Percentiles rank a stretch among this genome's conserved stretches.
phyloP scores from a whole-genome alignment of 192 early-diverging fungal species.

The Piromyces sp. region DNA sequence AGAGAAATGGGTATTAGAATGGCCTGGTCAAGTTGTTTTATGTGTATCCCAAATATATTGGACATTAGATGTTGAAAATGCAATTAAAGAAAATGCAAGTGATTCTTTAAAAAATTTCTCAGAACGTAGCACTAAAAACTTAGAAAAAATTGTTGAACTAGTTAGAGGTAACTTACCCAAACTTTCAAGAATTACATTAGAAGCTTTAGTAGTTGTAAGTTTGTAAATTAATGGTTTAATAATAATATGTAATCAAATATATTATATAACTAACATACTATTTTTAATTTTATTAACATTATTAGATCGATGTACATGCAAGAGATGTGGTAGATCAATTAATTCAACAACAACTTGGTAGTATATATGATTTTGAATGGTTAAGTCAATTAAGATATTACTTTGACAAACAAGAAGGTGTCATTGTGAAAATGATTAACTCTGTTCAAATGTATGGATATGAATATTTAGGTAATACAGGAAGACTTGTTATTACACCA shows the following conservation, averaged over 20 bases:
- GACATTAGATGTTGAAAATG: slow-evolving; percentile 38
- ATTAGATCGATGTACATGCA: slow-evolving; percentile 42
- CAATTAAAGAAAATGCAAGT: slow-evolving; percentile 19
- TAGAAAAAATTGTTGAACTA: slow-evolving; percentile 31
- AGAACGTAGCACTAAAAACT: slow-evolving; percentile 23
- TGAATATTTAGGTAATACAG: slow-evolving; percentile 41
- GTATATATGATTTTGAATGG: slow-evolving; percentile 29
- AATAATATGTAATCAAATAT: no score
- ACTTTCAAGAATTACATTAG: slow-evolving; percentile 24
- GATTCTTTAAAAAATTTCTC: slow-evolving; percentile 25
- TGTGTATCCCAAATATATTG: slow-evolving; percentile 36
- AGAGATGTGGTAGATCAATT: slow-evolving; percentile 28
- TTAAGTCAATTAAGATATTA: slow-evolving; percentile 39
- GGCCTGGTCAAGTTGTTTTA: slow-evolving; percentile 44
- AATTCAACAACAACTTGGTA: slow-evolving; percentile 21
- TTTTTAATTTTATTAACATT: no score
- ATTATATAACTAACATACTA: no score
- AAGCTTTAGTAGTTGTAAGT: slow-evolving; percentile 38
- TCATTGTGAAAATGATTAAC: slow-evolving; percentile 44
- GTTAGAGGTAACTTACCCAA: slow-evolving; percentile 30
- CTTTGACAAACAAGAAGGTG: slow-evolving; percentile 31
- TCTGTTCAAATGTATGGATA: slow-evolving; percentile 43
- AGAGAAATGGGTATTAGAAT: slow-evolving; percentile 39
- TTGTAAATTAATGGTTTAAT: no score
- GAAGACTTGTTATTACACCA: slow-evolving; percentile 37